These are phyloP conservation scores for Rhizoclosmatium globosum DNA, from an alignment of 192 early-diverging fungal species.

Conservation along the genomic window DNA sequence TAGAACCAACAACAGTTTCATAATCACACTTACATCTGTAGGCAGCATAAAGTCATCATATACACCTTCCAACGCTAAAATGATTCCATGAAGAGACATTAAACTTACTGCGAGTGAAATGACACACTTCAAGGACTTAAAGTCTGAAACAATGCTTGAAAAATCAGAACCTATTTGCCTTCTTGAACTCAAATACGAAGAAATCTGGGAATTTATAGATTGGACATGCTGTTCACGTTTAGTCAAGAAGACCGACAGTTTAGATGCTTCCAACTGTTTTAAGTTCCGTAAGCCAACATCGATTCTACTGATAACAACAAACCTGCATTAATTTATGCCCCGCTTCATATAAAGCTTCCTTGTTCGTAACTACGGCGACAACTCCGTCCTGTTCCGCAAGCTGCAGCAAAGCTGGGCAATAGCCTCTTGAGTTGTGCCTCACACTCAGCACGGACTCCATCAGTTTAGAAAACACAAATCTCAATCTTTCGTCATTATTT, in stretches of 20 bases:
- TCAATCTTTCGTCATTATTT: neutral
- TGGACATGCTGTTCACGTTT: constrained; percentile 39
- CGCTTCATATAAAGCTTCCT: constrained; percentile 23
- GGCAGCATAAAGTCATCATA: constrained; percentile 43
- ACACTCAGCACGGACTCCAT: constrained; percentile 20
- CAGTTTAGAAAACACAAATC: neutral
- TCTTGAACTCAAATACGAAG: constrained; percentile 35
- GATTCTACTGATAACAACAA: neutral
- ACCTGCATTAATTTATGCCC: constrained; percentile 26
- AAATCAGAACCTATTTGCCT: constrained; percentile 26
- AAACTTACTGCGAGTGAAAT: constrained; percentile 30
- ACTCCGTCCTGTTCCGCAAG: neutral
- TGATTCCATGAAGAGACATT: constrained; percentile 43
- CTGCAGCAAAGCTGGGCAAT: constrained; percentile 24
- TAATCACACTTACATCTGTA: constrained; percentile 28
- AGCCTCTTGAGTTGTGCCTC: neutral
- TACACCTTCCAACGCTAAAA: constrained; percentile 43
- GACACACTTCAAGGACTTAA: neutral
- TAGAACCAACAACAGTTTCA: constrained; percentile 1
- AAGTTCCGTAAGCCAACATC: neutral
- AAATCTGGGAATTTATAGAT: constrained; percentile 42
- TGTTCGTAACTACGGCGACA: constrained; percentile 12
- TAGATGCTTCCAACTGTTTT: constrained; percentile 28
- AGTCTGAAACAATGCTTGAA: neutral
- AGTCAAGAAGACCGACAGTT: constrained; percentile 34